These are phyloP conservation scores for Leccinum insigne DNA, from an alignment of 1,284 basidiomycete genomes.

Conservation along the genomic window DNA sequence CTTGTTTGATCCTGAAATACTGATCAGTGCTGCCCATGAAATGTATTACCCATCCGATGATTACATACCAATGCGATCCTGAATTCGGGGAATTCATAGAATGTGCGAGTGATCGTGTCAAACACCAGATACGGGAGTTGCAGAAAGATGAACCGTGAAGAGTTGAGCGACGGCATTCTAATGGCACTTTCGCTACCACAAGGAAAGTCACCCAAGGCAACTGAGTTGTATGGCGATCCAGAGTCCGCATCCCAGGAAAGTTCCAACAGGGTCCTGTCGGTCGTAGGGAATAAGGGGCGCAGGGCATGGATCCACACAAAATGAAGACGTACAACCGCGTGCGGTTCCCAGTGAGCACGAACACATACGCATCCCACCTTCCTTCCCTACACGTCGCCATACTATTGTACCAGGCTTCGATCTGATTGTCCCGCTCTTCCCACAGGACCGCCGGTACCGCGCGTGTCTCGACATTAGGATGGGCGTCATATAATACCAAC, in stretches of 20 bases:
- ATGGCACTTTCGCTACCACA: background rate
- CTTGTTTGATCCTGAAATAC: background rate
- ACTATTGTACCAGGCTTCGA: background rate
- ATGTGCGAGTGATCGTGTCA: background rate
- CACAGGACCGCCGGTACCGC: background rate
- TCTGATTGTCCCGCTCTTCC: background rate
- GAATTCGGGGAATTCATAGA: background rate
- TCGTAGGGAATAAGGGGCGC: background rate
- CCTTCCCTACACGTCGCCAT: background rate
- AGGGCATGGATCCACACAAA: background rate
- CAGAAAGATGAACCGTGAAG: background rate
- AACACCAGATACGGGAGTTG: background rate
- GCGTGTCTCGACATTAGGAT: background rate
- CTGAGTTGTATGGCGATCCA: background rate
- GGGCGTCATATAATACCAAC: background rate
- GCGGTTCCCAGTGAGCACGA: background rate
- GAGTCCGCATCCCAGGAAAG: background rate
- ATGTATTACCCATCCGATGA: background rate
- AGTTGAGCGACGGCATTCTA: background rate
- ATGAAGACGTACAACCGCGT: background rate
- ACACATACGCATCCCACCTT: background rate
- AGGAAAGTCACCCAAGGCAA: slow-evolving; percentile 2
- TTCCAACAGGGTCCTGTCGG: background rate
- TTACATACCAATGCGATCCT: background rate
- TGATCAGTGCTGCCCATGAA: background rate